phyloP scores from a whole-genome alignment of 805 yeast genomes.

The Limtongia smithiae region DNA sequence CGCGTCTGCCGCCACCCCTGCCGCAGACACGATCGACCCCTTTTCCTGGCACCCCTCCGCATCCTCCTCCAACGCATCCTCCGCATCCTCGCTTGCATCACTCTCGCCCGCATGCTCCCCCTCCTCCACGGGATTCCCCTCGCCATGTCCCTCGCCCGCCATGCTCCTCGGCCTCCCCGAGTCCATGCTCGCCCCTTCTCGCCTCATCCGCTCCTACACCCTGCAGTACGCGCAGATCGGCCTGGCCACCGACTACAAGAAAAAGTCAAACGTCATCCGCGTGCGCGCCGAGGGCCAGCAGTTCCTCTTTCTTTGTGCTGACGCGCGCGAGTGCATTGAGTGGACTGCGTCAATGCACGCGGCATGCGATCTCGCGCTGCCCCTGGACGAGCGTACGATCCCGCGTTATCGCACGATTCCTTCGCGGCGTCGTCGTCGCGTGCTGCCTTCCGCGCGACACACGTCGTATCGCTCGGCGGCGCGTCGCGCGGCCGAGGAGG shows the following conservation, averaged over 20 bases:
- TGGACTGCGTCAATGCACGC: constrained; percentile 73
- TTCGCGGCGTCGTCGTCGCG: constrained; percentile 55
- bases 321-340: constrained; percentile 62
- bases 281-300: constrained; percentile 82
- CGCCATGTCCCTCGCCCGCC: constrained; percentile 6
- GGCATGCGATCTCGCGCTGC: constrained; percentile 78
- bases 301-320: constrained; percentile 60
- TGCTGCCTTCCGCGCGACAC: constrained; percentile 25
- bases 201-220: constrained; percentile 55
- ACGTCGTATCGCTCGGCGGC: constrained; percentile 11
- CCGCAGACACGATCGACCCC: constrained; percentile 19
- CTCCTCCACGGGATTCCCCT: constrained; percentile 4
- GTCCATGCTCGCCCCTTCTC: constrained; percentile 26
- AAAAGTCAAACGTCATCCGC: constrained; percentile 64
- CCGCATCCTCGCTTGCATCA: constrained; percentile 17
- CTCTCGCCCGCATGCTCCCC: constrained; percentile 16
- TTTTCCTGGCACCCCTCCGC: constrained; percentile 6
- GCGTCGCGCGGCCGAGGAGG: background rate
- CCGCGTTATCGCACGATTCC: constrained; percentile 83
- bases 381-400: constrained; percentile 62
- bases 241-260: constrained; percentile 77
- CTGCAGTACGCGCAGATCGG: constrained; percentile 84
- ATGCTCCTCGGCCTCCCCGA: constrained; percentile 12
- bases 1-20: background rate
- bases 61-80: background rate